Conservation (phyloP, 176 grass and related monocot genomes). For the Oryza brachyantha region DNA sequence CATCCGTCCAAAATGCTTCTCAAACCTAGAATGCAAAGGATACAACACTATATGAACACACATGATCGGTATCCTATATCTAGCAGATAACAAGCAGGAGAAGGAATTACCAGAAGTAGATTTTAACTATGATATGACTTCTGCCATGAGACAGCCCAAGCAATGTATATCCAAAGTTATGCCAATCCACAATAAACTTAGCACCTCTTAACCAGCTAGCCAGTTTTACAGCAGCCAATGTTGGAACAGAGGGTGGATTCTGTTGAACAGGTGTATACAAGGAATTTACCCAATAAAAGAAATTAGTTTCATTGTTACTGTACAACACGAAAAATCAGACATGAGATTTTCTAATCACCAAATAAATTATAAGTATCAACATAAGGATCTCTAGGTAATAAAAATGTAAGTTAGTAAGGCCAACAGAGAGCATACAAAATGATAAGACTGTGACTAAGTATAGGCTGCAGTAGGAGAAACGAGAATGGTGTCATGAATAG, state of each 20-base stretch:
- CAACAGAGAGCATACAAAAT: neutral
- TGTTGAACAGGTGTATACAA: conserved; percentile 42
- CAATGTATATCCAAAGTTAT: conserved; percentile 96
- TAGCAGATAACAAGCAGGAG: neutral
- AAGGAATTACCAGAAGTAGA: conserved; percentile 72
- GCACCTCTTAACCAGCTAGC: conserved; percentile 75
- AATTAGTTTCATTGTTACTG: conserved; percentile 23
- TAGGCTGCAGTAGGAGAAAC: neutral
- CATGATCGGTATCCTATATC: conserved; percentile 13
- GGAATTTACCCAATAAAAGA: conserved; percentile 32
- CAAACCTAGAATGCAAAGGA: conserved; percentile 61
- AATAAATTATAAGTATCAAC: neutral
- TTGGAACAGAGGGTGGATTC: conserved; percentile 99
- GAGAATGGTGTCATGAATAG: conserved; percentile 1
- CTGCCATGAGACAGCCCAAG: conserved; percentile 83
- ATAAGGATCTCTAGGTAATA: neutral
- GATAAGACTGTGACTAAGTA: neutral
- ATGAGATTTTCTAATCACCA: neutral
- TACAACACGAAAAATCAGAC: neutral
- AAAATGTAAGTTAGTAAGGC: neutral
- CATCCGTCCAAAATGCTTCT: conserved; percentile 83
- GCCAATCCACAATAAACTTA: conserved; percentile 95
- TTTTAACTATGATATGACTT: conserved; percentile 88
- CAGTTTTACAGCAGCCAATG: conserved; percentile 88
- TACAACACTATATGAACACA: conserved; percentile 2